These are phyloP conservation scores for Trifolium subterraneum DNA, from an alignment of 306 rosid genomes.

Conservation along the genomic window DNA sequence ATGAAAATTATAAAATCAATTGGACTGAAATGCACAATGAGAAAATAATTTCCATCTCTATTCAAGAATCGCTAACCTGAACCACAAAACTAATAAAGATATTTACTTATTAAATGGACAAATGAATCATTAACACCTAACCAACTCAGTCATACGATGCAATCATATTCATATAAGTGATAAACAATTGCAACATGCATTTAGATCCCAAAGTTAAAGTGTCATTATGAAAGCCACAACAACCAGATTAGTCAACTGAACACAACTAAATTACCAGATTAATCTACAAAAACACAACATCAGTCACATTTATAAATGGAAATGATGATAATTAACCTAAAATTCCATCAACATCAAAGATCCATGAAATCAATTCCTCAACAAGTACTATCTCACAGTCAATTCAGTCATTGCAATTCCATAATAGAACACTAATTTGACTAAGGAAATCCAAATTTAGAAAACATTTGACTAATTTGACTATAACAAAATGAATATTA, in stretches of 20 bases:
- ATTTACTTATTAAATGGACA: not conserved
- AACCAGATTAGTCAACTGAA: not conserved
- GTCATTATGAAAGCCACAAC: not conserved
- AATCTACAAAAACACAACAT: not conserved
- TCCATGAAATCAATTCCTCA: not conserved
- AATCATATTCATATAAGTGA: not conserved
- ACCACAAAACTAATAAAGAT: not conserved
- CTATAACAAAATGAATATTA: not conserved
- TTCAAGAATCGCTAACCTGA: not conserved
- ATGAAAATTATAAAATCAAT: not conserved
- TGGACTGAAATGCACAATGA: not conserved
- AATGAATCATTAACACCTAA: not conserved
- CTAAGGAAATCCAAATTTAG: not conserved
- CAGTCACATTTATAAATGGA: too few relatives aligned
- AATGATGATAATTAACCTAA: too few relatives aligned
- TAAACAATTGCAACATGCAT: not conserved
- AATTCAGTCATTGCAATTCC: not conserved
- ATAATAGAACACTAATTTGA: not conserved
- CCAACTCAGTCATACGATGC: not conserved
- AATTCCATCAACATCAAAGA: not conserved
- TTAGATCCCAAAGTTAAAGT: not conserved
- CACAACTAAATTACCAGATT: not conserved
- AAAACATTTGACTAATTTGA: not conserved
- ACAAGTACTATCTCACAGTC: not conserved
- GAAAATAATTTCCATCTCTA: not conserved